Evolutionary conservation across 108 stramenopile genomes (phyloP).

Genomic region (Cyclotella kingstonii): DNA sequence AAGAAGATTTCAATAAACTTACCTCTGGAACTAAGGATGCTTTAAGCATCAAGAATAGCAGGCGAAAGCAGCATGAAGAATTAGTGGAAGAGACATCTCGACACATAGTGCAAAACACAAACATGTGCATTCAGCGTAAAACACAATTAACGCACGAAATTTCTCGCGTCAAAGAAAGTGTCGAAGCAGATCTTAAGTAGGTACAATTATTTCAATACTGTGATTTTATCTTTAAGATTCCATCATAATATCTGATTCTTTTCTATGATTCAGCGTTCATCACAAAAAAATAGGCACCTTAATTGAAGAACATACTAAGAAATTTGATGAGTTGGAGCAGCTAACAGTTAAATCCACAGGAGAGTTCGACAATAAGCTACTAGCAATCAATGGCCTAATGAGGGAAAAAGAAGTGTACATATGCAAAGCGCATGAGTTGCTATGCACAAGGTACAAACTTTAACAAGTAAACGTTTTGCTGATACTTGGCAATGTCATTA

Average conservation of each 20-base stretch:
- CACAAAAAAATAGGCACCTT: neutral
- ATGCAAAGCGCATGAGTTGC: constrained; percentile 5
- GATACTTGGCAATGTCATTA: no score
- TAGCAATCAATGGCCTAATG: constrained; percentile 1
- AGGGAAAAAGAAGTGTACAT: neutral
- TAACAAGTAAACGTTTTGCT: no score
- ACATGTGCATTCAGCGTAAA: neutral
- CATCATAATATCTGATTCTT: neutral
- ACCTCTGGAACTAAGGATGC: neutral
- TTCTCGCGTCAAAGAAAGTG: neutral
- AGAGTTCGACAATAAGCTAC: constrained; percentile 9
- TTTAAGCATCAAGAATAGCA: neutral
- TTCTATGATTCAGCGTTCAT: constrained; percentile 7
- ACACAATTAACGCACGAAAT: neutral
- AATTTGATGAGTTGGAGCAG: constrained; percentile 10
- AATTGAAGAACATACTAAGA: neutral
- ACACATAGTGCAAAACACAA: neutral
- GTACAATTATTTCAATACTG: neutral
- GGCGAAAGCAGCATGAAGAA: constrained; percentile 3
- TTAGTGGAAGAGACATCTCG: constrained; percentile 3
- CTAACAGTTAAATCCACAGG: neutral
- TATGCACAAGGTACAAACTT: constrained; percentile 3
- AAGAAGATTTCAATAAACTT: neutral
- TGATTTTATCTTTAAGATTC: neutral
- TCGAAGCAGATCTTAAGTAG: constrained; percentile 1